phyloP scores from a whole-genome alignment of 805 yeast genomes.

The Hanseniaspora pseudoguilliermondii region DNA sequence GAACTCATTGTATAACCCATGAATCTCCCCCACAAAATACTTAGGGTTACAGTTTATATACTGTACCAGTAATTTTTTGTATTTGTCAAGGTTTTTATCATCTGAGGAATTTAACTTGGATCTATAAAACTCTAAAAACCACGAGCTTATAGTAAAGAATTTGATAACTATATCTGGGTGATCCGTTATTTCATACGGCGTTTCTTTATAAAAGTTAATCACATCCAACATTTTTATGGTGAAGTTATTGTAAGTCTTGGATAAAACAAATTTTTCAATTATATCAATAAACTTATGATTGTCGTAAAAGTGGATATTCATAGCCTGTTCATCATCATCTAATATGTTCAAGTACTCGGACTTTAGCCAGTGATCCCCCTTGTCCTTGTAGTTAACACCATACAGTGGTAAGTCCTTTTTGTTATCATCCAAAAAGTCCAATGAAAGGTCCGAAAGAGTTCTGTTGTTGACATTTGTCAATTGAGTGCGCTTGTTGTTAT shows the following conservation, averaged over 20 bases:
- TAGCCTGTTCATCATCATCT: conserved; percentile 18
- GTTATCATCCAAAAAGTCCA: conserved; percentile 8
- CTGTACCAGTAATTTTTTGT: neutral
- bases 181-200: neutral
- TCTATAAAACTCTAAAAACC: conserved; percentile 66
- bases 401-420: conserved; percentile 1
- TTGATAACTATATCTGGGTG: conserved; percentile 21
- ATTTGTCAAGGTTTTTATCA: conserved; percentile 13
- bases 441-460: neutral
- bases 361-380: neutral
- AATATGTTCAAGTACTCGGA: conserved; percentile 18
- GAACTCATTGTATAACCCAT: neutral
- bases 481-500: conserved; percentile 36
- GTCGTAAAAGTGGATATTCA: neutral
- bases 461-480: neutral
- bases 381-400: neutral
- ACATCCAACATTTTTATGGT: neutral
- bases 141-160: conserved; percentile 49
- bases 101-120: conserved; percentile 20
- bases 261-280: conserved; percentile 8
- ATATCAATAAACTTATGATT: conserved; percentile 19
- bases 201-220: neutral
- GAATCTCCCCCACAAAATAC: neutral
- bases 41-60: neutral
- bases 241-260: conserved; percentile 2